Percentiles rank a stretch among this genome's conserved stretches.
Conservation (phyloP, 2,329 filamentous ascomycete genomes). For the Ceratocystis cubensis region DNA sequence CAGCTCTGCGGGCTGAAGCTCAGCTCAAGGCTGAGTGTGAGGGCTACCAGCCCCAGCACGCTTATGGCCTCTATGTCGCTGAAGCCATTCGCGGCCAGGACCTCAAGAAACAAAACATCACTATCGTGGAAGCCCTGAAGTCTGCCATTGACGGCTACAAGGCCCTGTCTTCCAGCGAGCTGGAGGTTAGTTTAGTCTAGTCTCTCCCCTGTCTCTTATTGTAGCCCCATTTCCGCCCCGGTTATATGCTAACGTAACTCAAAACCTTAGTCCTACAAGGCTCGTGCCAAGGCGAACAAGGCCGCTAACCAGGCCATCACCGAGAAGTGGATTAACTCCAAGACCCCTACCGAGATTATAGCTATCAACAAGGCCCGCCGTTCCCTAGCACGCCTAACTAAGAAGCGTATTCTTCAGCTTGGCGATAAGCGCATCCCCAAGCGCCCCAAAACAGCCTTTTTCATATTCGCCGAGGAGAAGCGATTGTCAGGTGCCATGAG, state of each 20-base stretch:
- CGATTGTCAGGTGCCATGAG: constrained; percentile 27
- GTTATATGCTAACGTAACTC: neutral
- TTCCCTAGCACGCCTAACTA: constrained; percentile 30
- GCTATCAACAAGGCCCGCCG: constrained; percentile 38
- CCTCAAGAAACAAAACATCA: constrained; percentile 2
- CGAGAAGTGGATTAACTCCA: constrained; percentile 38
- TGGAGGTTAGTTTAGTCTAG: constrained; percentile 32
- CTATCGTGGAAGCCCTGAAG: constrained; percentile 24
- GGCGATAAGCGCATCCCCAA: constrained; percentile 39
- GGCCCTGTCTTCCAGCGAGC: constrained; percentile 31
- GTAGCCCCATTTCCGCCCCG: neutral
- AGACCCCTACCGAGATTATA: constrained; percentile 31
- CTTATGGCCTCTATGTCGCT: constrained; percentile 31
- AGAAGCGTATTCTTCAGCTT: constrained; percentile 28
- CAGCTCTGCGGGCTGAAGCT: neutral
- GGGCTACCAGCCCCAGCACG: constrained; percentile 24
- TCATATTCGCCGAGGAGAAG: constrained; percentile 31
- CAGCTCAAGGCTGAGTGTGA: constrained; percentile 10
- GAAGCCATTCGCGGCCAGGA: constrained; percentile 26
- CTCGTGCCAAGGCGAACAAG: constrained; percentile 31
- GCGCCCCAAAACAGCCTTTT: constrained; percentile 27
- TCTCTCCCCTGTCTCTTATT: neutral
- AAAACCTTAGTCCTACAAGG: constrained; percentile 29
- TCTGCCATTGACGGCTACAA: constrained; percentile 30
- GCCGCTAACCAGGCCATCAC: constrained; percentile 30